Conservation (phyloP, 208 protist genomes). For the Entamoeba invadens region DNA sequence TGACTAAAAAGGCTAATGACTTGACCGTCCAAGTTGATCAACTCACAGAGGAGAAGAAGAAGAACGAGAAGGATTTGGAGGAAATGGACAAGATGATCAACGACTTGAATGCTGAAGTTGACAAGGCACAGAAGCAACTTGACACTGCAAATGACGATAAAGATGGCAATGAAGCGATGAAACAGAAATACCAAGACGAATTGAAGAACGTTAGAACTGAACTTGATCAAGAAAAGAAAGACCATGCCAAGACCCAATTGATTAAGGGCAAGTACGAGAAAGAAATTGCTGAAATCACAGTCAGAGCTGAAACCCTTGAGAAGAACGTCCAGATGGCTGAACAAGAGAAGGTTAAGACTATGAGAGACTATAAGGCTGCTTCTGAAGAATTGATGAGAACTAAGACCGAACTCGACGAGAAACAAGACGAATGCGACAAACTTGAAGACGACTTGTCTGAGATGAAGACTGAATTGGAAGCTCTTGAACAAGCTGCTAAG, state of each 20-base stretch:
- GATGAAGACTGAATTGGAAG: background rate
- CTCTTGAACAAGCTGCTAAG: background rate
- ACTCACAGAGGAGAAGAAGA: constrained; percentile 9
- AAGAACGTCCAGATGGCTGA: background rate
- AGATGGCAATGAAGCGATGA: background rate
- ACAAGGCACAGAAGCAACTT: background rate
- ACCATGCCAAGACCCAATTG: background rate
- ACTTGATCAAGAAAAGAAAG: background rate
- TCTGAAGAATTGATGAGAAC: background rate
- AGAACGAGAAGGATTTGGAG: background rate
- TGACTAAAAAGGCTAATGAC: constrained; percentile 22
- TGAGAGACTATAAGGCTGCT: background rate
- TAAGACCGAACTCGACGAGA: background rate
- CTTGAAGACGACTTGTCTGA: background rate
- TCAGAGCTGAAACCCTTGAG: background rate
- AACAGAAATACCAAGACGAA: background rate
- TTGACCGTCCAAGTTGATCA: constrained; percentile 22
- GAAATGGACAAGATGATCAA: background rate
- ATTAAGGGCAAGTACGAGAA: background rate
- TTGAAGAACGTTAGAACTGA: background rate
- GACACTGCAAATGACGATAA: background rate
- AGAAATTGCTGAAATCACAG: background rate
- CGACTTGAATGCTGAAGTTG: background rate
- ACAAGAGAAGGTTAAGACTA: background rate
- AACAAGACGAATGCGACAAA: background rate